Percentiles rank a stretch among this genome's conserved stretches.
Evolutionary conservation across 805 yeast genomes (phyloP).

Genomic region (Metschnikowia henanensis): DNA sequence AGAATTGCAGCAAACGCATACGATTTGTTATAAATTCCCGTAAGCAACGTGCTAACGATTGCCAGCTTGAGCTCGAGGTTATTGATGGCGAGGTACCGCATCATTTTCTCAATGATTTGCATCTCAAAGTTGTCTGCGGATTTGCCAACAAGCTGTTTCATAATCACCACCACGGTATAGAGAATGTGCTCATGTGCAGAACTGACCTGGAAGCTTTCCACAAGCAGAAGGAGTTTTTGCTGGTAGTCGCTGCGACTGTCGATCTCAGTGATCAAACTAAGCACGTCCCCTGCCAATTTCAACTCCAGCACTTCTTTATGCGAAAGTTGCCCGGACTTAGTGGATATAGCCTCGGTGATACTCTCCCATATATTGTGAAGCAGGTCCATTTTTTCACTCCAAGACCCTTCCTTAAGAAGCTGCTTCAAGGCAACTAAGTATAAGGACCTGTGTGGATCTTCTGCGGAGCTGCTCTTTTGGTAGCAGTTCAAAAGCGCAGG

Average conservation of each 20-base stretch:
- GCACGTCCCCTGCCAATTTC: conserved; percentile 36
- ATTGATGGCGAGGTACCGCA: conserved; percentile 24
- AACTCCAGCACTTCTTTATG: conserved; percentile 25
- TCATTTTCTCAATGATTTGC: conserved; percentile 12
- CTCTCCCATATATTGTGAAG: conserved; percentile 14
- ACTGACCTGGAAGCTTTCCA: conserved; percentile 10
- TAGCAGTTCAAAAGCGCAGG: conserved; percentile 32
- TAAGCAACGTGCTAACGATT: conserved; percentile 57
- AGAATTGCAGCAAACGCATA: conserved; percentile 45
- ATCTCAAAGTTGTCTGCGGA: conserved; percentile 10
- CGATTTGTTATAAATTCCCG: conserved; percentile 60
- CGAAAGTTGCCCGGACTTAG: conserved; percentile 7
- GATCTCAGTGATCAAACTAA: conserved; percentile 26
- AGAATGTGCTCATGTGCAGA: conserved; percentile 17
- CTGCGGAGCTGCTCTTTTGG: conserved; percentile 5
- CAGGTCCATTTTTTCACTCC: background rate
- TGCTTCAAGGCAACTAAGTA: conserved; percentile 24
- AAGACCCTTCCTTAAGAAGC: conserved; percentile 18
- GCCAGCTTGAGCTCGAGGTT: conserved; percentile 58
- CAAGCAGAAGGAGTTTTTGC: conserved; percentile 17
- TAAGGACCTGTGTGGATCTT: conserved; percentile 13
- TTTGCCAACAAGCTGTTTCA: conserved; percentile 28
- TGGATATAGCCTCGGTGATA: conserved; percentile 9
- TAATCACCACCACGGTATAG: conserved; percentile 34
- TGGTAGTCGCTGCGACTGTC: conserved; percentile 16